Conservation (phyloP, 495 filamentous ascomycete genomes). For the Platismatia glauca region DNA sequence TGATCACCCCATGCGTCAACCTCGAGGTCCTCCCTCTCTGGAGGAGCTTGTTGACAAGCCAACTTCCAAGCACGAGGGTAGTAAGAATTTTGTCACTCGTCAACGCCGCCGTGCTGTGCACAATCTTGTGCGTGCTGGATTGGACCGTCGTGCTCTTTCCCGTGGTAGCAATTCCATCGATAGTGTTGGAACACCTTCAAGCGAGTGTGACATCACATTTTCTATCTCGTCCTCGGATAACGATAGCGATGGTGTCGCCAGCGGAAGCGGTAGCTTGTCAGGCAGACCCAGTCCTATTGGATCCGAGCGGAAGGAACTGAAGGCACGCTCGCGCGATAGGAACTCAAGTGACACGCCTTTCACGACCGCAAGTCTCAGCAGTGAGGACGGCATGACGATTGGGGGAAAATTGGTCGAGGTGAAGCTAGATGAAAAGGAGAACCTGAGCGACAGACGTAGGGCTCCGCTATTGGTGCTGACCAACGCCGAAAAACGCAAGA, state of each 20-base stretch:
- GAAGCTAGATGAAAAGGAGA: constrained; percentile 30
- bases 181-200: constrained; percentile 74
- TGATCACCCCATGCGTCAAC: constrained; percentile 90
- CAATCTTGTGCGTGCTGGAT: constrained; percentile 82
- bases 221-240: constrained; percentile 58
- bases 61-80: constrained; percentile 88
- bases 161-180: constrained; percentile 43
- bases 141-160: constrained; percentile 68
- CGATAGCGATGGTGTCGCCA: constrained; percentile 69
- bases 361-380: constrained; percentile 55
- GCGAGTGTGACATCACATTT: constrained; percentile 75
- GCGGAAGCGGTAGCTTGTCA: constrained; percentile 70
- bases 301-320: constrained; percentile 62
- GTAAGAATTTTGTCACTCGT: constrained; percentile 95
- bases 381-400: constrained; percentile 45
- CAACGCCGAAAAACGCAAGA: constrained; percentile 87
- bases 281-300: constrained; percentile 77
- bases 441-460: constrained; percentile 58
- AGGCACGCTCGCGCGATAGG: constrained; percentile 54
- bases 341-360: constrained; percentile 43
- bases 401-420: constrained; percentile 46
- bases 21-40: constrained; percentile 81
- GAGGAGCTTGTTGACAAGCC: constrained; percentile 88
- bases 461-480: constrained; percentile 79
- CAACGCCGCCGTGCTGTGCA: constrained; percentile 86